phyloP scores from a whole-genome alignment of 805 yeast genomes.

The Candida insectorum region DNA sequence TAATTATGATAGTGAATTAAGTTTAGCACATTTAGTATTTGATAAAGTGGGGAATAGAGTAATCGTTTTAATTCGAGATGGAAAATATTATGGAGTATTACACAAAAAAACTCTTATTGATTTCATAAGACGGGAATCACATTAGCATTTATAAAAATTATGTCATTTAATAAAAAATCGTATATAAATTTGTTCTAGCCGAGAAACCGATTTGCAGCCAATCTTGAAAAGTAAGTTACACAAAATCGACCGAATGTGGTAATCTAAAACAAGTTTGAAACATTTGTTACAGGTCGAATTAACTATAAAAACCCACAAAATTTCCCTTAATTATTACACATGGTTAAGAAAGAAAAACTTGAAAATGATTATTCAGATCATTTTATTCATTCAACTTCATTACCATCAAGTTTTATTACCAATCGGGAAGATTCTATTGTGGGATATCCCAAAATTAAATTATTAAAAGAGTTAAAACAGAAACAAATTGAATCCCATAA shows the following conservation, averaged over 20 bases:
- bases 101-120: constrained; percentile 54
- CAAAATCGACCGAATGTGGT: too few species aligned
- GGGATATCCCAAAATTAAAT: constrained; percentile 84
- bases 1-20: constrained; percentile 45
- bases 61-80: constrained; percentile 42
- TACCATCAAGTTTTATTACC: constrained; percentile 63
- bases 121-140: constrained; percentile 24
- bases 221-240: too few species aligned
- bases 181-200: too few species aligned
- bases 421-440: constrained; percentile 65
- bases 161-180: too few species aligned
- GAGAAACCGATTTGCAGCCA: too few species aligned
- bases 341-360: too few species aligned
- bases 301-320: not conserved
- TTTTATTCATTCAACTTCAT: constrained; percentile 57
- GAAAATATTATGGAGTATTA: constrained; percentile 47
- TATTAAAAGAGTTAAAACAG: constrained; percentile 61
- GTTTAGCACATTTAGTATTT: constrained; percentile 50
- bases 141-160: too few species aligned
- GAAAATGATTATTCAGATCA: constrained; percentile 75
- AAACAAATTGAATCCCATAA: constrained; percentile 53
- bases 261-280: too few species aligned
- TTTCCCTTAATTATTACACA: too few species aligned
- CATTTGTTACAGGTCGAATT: not conserved
- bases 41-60: constrained; percentile 51